Base-by-base conservation (phyloP, 345 rosid genomes). In the Eucalyptus decipiens region DNA sequence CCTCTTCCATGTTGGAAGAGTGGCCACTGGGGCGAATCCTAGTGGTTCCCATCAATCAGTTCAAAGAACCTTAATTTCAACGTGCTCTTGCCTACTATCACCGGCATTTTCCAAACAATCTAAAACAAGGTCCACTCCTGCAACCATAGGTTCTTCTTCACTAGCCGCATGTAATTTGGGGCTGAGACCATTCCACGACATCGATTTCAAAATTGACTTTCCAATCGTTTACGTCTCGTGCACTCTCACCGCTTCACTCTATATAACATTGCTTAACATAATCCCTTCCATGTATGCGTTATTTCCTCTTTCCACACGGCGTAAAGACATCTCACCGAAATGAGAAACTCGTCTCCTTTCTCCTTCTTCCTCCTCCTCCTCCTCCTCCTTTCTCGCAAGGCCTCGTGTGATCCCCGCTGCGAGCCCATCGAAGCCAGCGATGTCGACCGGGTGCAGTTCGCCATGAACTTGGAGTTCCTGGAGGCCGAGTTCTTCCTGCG, bases 401-500 rank as follows among this genome's bases (percentile, higher is more conserved):
- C 80, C 54, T 32, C 7, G 9, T 50, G 86, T 26, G 45, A 47
- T 32, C 65, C 89, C 49, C 30, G 5, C 50, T 91, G 90, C 50
- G 83, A 18, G 3, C 89, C 94, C 32, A 21, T 89, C 5, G 8
- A 45, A 34, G 92, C 91, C 6, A 21, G 37, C 14, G 93, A 91
- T 76, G 40, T 6, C 26, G 93, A 93, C 76, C 90, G 9, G 26
- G 47, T 93, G 28, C 93, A 89, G 13, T 89, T 91, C 52, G 90
- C 94, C 37, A 37, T 91, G 67, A 92, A 93, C 86, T 51, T 93
- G 87, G 93, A 91, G 86, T 93, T 86, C 92, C 49, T 90, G 21
- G 93, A 92, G 91, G 92, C 91, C 3, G 93, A 93, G 87, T 90
- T 80, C 87, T 93, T 93, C 90, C 88, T 91, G 80, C 6, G 5